Percentiles rank a stretch among this genome's conserved stretches.
These are phyloP conservation scores for Narthecium ossifragum DNA, from an alignment of 106 monocot species.

Conservation along the genomic window DNA sequence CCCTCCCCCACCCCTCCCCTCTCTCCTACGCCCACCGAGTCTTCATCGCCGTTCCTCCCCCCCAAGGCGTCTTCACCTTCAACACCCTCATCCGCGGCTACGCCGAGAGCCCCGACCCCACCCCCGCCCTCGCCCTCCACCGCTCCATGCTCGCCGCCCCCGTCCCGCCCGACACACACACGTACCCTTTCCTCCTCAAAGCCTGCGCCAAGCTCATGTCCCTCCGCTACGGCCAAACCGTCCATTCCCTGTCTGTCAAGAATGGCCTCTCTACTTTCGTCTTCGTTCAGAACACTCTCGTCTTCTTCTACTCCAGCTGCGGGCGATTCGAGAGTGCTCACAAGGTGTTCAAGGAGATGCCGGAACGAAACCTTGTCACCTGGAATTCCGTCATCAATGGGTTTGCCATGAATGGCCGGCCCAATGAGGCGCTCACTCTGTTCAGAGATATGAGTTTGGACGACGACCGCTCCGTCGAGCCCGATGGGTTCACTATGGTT, in stretches of 20 bases:
- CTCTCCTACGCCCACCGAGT: constrained; percentile 40
- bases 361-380: constrained; percentile 43
- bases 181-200: constrained; percentile 85
- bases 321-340: constrained; percentile 66
- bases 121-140: constrained; percentile 51
- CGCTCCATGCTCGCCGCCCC: constrained; percentile 21
- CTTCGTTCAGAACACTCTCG: constrained; percentile 70
- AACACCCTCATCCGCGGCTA: constrained; percentile 83
- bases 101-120: constrained; percentile 41
- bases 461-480: constrained; percentile 19
- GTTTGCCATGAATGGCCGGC: constrained; percentile 59
- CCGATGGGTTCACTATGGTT: constrained; percentile 83
- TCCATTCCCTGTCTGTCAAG: constrained; percentile 41
- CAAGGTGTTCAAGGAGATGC: constrained; percentile 62
- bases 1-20: constrained; percentile 36
- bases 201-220: constrained; percentile 61
- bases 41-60: too few relatives aligned
- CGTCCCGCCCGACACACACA: constrained; percentile 60
- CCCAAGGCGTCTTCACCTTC: constrained; percentile 58
- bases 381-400: constrained; percentile 92
- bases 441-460: constrained; percentile 42
- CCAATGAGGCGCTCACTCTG: constrained; percentile 71
- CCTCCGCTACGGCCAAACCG: constrained; percentile 38
- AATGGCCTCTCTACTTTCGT: constrained; percentile 40
- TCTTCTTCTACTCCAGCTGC: constrained; percentile 65